phyloP scores from a whole-genome alignment of 345 rosid species.

The Laguncularia racemosa region DNA sequence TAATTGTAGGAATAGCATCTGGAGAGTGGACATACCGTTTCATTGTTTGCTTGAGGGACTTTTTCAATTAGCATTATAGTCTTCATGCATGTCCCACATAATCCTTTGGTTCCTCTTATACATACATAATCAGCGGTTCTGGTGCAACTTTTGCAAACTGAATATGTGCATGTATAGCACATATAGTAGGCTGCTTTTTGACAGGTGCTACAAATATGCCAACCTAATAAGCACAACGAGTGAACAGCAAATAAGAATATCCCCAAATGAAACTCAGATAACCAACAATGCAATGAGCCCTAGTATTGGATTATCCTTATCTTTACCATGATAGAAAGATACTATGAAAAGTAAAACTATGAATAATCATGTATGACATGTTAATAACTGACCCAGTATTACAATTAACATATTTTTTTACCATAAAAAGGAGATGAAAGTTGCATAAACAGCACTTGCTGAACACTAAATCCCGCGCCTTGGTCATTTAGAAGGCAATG shows the following conservation, averaged over 20 bases:
- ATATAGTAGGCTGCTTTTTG: slow-evolving; percentile 70
- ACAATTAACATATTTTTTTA: too few species aligned
- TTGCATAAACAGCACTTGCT: too few species aligned
- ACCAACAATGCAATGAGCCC: not conserved
- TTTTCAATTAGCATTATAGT: slow-evolving; percentile 88
- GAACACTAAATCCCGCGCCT: too few species aligned
- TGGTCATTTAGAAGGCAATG: too few species aligned
- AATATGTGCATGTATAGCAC: slow-evolving; percentile 98
- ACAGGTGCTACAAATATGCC: slow-evolving; percentile 93
- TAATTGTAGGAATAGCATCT: not conserved
- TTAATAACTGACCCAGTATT: too few species aligned
- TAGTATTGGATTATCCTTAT: too few species aligned
- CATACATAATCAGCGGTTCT: slow-evolving; percentile 76
- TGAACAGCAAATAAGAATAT: slow-evolving; percentile 1
- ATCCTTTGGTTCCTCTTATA: slow-evolving; percentile 79
- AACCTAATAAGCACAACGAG: slow-evolving; percentile 48
- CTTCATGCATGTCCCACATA: slow-evolving; percentile 87
- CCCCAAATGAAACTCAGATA: not conserved
- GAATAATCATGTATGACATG: too few species aligned
- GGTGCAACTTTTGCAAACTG: slow-evolving; percentile 87
- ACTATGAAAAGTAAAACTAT: too few species aligned
- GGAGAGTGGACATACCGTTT: slow-evolving; percentile 37
- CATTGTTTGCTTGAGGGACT: slow-evolving; percentile 37
- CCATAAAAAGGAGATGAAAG: too few species aligned
- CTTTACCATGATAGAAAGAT: too few species aligned